Conservation (phyloP, 2,329 filamentous ascomycete species). For the Colletotrichum tamarilloi region DNA sequence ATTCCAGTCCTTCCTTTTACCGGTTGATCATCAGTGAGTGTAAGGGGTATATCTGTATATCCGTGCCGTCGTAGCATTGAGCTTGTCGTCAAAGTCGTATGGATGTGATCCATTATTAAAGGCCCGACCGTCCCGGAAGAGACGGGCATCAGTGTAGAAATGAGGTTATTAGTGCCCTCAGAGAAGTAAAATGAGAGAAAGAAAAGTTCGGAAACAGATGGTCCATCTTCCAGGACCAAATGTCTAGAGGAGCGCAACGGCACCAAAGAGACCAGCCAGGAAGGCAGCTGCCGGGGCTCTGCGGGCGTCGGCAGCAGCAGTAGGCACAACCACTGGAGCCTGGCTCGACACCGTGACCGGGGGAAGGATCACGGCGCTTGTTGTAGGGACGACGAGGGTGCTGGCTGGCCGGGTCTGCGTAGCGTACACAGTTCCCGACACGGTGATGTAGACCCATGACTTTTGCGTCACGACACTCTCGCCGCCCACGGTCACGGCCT, state of each 20-base stretch:
- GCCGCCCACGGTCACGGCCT: constrained; percentile 46
- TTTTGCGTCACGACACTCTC: constrained; percentile 48
- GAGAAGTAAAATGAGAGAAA: neutral
- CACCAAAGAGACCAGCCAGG: constrained; percentile 51
- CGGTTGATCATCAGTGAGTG: constrained; percentile 17
- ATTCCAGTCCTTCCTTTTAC: neutral
- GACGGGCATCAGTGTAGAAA: neutral
- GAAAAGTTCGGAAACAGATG: neutral
- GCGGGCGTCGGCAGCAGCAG: constrained; percentile 45
- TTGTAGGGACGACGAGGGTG: constrained; percentile 45
- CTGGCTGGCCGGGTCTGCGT: constrained; percentile 40
- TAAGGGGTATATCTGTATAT: constrained; percentile 22
- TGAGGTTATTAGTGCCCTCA: neutral
- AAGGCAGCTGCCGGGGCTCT: constrained; percentile 49
- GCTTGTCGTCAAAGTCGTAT: constrained; percentile 17
- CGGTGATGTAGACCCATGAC: constrained; percentile 44
- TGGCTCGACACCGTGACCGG: constrained; percentile 40
- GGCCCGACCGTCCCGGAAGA: neutral
- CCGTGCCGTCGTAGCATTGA: constrained; percentile 27
- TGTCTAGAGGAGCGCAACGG: constrained; percentile 49
- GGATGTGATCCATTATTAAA: neutral
- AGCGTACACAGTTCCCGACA: constrained; percentile 41
- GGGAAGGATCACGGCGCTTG: constrained; percentile 41
- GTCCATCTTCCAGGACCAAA: neutral
- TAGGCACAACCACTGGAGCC: constrained; percentile 41